Evolutionary conservation across 257 asterid genomes (phyloP), one percentile per base, ranked within the genome.

Genomic region (Perilla frutescens): DNA sequence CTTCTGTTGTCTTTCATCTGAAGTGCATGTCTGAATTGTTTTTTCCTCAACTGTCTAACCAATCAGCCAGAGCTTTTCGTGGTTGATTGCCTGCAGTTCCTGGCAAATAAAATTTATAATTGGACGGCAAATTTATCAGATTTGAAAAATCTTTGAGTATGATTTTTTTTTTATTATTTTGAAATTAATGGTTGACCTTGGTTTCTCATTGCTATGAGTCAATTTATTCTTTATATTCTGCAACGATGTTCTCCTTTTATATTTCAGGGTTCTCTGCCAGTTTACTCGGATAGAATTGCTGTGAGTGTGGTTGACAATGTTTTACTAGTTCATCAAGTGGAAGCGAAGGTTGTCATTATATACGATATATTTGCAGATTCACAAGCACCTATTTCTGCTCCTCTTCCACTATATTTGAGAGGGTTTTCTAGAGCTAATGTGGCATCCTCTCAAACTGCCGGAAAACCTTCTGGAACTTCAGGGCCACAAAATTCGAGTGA

Each of bases 251-350:
- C 15, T 8, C 66, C 34, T 61, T 72, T 71, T 71, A 48, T 77
- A 67, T 79, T 74, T 45, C 95, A 94, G 99, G 97, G 97, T 71
- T 88, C 98, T 72, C 82, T 94, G 69, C 92, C 98, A 80, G 82
- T 87, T 63, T 91, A 88, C 80, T 94, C 99, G 66, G 87, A 80
- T 74, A 87, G 74, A 86, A 83, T 88, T 73, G 88, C 87, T 66
- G 83, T 88, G 71, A 94, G 90, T 70, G 96, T 89, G 72, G 86
- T 94, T 68, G 98, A 94, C 83, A 94, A 88, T 78, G 85, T 90
- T 75, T 82, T 94, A 85, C 88, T 94, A 59, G 89, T 94, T 84
- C 99, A 94, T 84, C 99, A 94, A 85, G 92, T 80, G 83, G 99
- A 90, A 64, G 97, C 99, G 37, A 94, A 91, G 83, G 99, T 94